Evolutionary conservation across 192 early-diverging fungal species (phyloP).

Genomic region (Coemansia sp.): DNA sequence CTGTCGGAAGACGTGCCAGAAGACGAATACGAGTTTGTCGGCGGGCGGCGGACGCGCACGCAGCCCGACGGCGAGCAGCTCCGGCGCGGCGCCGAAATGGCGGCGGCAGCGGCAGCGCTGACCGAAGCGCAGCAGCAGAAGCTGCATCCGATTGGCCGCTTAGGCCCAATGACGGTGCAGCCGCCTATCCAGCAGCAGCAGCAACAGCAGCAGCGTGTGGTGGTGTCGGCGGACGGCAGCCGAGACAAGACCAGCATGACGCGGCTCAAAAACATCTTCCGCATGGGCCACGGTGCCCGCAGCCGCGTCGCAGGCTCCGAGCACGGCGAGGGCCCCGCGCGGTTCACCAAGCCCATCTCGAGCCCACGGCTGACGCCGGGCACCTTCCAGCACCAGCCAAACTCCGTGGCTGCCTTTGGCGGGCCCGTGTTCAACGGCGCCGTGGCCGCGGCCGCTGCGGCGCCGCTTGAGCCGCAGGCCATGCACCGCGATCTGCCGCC

Average conservation of each 20-base stretch:
- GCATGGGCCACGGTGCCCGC: constrained; percentile 22
- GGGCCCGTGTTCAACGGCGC: not conserved
- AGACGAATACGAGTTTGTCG: constrained; percentile 28
- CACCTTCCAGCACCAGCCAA: not conserved
- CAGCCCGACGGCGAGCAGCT: not conserved
- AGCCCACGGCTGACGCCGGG: constrained; percentile 9
- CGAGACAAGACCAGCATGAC: constrained; percentile 43
- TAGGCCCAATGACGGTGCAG: constrained; percentile 4
- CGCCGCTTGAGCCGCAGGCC: not conserved
- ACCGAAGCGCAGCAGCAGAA: constrained; percentile 35
- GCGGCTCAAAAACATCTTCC: constrained; percentile 46
- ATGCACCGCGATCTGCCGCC: not conserved
- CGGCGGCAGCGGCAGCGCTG: constrained; percentile 8
- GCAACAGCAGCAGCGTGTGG: not conserved
- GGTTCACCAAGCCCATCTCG: not conserved
- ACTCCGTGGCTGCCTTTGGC: not conserved
- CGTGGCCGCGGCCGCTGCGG: constrained; percentile 1
- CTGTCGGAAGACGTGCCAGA: constrained; percentile 38
- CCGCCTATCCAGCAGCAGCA: constrained; percentile 5
- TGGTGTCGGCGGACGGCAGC: constrained; percentile 8
- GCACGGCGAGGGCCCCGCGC: not conserved
- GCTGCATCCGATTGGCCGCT: constrained; percentile 19
- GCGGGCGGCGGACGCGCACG: not conserved
- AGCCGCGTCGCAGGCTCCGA: not conserved
- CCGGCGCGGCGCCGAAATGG: not conserved